Base-by-base conservation (phyloP, 1,139 yeast genomes). In the Insectozyma bohioensis region DNA sequence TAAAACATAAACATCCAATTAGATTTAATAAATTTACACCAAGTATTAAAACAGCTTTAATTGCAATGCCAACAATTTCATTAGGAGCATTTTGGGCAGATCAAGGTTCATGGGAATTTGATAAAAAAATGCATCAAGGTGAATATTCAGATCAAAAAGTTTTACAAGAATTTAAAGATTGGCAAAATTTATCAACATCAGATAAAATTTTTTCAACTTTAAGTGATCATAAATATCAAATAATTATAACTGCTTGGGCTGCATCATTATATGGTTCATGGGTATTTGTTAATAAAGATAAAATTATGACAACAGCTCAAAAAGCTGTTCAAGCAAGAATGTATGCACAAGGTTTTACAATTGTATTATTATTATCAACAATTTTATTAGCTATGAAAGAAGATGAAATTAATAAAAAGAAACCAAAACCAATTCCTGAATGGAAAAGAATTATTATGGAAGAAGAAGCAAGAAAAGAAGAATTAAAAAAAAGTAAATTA, bases 241-340 rank as follows among this genome's bases (percentile, higher is more conserved):
- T 85, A 48, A 80, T 90, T 44, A 75, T 84, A 21, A 78, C 78
- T 33, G 73, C 88, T 2, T 88, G 97, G 97, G 95, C 87, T 12
- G 87, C 79, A 17, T 80, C 95, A 6, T 62, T 88, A 67, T 87
- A 74, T 46, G 95, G 95, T 1, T 82, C 95, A 3, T 86, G 94
- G 87, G 76, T 67, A 37, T 51, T 68, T 31, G 87, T 86, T 33
- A 82, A 85, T 65, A 75, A 73, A 48, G 95, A 87, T 59, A 82
- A 79, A 47, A 70, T 79, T 57, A 72, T 87, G 81, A 76, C 88
- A 36, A 75, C 74, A 39, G 67, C 95, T 4, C 96, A 88, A 63
- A 88, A 87, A 60, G 78, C 86, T 24, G 95, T 86, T 19, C 95
- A 85, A 58, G 95, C 96, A 18, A 82, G 96, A 75, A 87, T 87